Evolutionary conservation across 2,329 filamentous ascomycete species (phyloP).

Genomic region (Bipolaris sorokiniana): DNA sequence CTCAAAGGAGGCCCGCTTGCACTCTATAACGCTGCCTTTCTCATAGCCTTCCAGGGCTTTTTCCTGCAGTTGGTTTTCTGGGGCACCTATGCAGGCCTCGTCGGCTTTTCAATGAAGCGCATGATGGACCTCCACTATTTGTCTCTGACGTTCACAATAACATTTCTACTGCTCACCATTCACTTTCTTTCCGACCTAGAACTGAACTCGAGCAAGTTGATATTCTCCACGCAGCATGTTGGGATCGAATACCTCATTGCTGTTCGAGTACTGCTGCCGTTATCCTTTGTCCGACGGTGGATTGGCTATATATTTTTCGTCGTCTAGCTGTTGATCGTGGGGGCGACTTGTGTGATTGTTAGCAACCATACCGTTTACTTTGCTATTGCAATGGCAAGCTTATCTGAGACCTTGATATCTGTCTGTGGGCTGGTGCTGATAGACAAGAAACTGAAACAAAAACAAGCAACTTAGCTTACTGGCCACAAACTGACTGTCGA

Average conservation of each 20-base stretch:
- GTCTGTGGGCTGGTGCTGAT: not conserved
- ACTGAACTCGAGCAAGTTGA: not conserved
- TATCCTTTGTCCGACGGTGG: not conserved
- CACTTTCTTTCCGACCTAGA: not conserved
- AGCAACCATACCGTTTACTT: not conserved
- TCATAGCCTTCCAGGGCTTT: not conserved
- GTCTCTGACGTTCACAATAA: not conserved
- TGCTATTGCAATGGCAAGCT: not conserved
- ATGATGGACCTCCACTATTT: conserved; percentile 1
- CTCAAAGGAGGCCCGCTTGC: not conserved
- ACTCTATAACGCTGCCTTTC: not conserved
- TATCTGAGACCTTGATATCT: not conserved
- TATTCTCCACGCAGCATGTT: not conserved
- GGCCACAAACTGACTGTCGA: not conserved
- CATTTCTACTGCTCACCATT: not conserved
- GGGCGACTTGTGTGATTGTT: not conserved
- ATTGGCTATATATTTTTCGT: not conserved
- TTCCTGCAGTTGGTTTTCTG: not conserved
- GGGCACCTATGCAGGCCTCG: not conserved
- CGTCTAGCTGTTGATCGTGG: not conserved
- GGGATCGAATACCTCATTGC: not conserved
- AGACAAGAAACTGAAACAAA: not conserved
- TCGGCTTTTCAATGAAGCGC: conserved; percentile 1
- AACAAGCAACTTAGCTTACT: not conserved
- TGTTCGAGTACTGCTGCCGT: not conserved